Conservation (phyloP, 106 monocot species). For the Apostasia ramifera region DNA sequence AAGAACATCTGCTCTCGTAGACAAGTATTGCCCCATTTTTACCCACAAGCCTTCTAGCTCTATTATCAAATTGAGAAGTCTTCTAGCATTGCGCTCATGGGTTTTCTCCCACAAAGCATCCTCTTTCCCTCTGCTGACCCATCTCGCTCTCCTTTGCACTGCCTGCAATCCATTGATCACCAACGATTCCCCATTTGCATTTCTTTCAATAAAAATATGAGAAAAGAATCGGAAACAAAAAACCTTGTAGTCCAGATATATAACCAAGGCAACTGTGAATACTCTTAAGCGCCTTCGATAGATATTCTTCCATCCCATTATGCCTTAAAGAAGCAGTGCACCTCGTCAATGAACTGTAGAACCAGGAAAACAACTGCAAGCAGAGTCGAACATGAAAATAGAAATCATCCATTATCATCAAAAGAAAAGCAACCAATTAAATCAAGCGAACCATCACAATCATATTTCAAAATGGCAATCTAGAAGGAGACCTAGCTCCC, state of each 20-base stretch:
- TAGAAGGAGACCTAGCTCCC: background rate
- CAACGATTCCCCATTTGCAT: background rate
- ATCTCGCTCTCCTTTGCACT: constrained; percentile 62
- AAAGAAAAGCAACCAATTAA: background rate
- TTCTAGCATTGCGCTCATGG: constrained; percentile 78
- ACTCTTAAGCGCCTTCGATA: constrained; percentile 80
- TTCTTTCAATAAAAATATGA: background rate
- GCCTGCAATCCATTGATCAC: constrained; percentile 31
- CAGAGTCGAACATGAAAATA: background rate
- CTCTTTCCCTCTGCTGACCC: constrained; percentile 47
- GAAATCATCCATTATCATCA: background rate
- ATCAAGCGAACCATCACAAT: background rate
- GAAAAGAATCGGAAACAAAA: background rate
- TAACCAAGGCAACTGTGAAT: constrained; percentile 61
- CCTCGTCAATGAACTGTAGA: background rate
- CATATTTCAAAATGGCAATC: no score
- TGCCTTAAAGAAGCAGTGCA: background rate
- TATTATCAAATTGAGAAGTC: constrained; percentile 81
- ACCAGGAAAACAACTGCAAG: background rate
- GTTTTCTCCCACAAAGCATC: constrained; percentile 67
- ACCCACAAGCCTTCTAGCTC: constrained; percentile 98
- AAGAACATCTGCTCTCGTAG: constrained; percentile 93
- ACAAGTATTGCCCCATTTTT: constrained; percentile 93
- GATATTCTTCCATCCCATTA: constrained; percentile 91
- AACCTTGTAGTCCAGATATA: constrained; percentile 98